phyloP scores from a whole-genome alignment of 2,329 filamentous ascomycete genomes.

The Colletotrichum sp. region DNA sequence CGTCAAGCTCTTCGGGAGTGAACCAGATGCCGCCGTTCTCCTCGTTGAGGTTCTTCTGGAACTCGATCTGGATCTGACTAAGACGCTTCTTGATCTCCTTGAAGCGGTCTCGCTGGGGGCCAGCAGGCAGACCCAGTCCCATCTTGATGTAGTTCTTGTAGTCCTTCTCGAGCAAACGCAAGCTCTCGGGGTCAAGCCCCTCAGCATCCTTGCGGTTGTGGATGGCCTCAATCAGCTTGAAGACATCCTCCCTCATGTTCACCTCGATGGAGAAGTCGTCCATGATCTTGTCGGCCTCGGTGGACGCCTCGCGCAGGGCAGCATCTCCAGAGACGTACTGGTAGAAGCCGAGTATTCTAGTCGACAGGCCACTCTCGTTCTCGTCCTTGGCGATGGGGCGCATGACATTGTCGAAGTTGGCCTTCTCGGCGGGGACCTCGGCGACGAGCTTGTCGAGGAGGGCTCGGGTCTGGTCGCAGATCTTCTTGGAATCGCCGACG shows the following conservation, averaged over 20 bases:
- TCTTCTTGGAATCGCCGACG: constrained; percentile 66
- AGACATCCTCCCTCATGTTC: constrained; percentile 82
- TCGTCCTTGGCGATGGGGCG: constrained; percentile 76
- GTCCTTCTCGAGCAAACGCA: constrained; percentile 77
- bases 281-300: constrained; percentile 76
- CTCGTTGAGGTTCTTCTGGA: constrained; percentile 82
- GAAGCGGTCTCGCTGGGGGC: constrained; percentile 75
- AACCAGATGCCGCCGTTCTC: constrained; percentile 85
- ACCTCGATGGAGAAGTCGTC: constrained; percentile 80
- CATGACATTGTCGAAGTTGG: constrained; percentile 59
- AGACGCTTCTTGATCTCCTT: constrained; percentile 86
- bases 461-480: constrained; percentile 66
- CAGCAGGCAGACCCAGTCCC: constrained; percentile 73
- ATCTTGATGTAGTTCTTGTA: constrained; percentile 79
- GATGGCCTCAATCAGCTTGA: constrained; percentile 65
- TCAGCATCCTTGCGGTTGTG: constrained; percentile 56
- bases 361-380: constrained; percentile 63
- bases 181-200: constrained; percentile 69
- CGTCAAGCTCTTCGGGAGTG: constrained; percentile 72
- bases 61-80: constrained; percentile 74
- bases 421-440: constrained; percentile 56
- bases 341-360: constrained; percentile 78
- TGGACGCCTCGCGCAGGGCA: constrained; percentile 74
- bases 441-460: constrained; percentile 71
- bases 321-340: constrained; percentile 75